Evolutionary conservation across 2,329 filamentous ascomycete species (phyloP), one percentile per base, ranked within the genome.

Genomic region (Rhinocladiella similis): DNA sequence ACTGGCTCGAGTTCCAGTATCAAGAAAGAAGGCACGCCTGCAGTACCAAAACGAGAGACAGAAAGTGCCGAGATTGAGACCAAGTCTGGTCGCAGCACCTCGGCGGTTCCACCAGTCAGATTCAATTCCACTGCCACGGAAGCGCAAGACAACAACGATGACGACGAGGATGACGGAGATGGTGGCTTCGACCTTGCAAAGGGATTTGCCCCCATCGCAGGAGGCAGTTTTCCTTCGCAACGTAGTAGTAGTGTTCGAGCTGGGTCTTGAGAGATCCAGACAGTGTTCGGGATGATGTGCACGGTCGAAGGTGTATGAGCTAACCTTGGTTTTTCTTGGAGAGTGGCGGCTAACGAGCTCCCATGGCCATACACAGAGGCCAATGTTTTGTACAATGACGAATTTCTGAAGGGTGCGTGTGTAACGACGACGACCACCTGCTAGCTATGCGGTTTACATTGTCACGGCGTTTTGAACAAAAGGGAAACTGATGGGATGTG

Each of bases 131-230:
- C 42, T 29, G n/a, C 12, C 48, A 12, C 19, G 16, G 33, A 56
- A 45, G 65, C 65, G 18, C 39, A 53, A 6, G 46, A 58, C 50
- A 52, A 62, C 42, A 41, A 63, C 36, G 56, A 60, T 27, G 60
- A 64, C 18, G 71, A 69, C 13, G 72, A 64, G 18, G 71, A 69
- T 12, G 72, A 75, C 5, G 71, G 70, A 1, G 75, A 74, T 5
- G 75, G 68, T 9, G 76, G 74, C 9, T 78, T 80, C 61, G 77
- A 79, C 65, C 70, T 79, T 16, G 61, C 19, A 50, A 78, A 75
- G 58, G 76, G 76, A 14, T 78, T 78, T 61, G 75, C 77, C 66
- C 75, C 76, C n/a, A 78, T 78, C 53, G 62, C 54, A 10, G 42
- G 59, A 12, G 73, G 75, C 6, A 61, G 59, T 38, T 62, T 65